Conservation (phyloP, 1,284 basidiomycete genomes). For the Ustanciosporium gigantosporum region DNA sequence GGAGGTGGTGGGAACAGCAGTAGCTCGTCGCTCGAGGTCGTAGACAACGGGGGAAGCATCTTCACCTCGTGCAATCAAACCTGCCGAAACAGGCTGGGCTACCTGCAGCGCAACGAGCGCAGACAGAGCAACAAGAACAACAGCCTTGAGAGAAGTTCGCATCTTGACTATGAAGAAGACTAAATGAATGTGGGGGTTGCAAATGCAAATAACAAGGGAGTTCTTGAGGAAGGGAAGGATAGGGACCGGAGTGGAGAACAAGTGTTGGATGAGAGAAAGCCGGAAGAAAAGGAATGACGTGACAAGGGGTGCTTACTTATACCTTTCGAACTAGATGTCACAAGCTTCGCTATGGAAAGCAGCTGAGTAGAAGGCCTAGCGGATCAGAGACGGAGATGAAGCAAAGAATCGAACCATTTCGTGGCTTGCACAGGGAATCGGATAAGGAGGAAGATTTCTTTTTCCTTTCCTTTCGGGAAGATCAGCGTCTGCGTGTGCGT, state of each 20-base stretch:
- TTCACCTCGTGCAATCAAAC: conserved; percentile 33
- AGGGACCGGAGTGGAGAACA: conserved; percentile 15
- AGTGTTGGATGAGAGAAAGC: conserved; percentile 9
- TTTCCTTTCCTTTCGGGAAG: too few species aligned
- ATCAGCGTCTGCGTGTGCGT: too few species aligned
- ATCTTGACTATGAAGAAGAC: conserved; percentile 27
- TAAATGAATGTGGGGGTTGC: conserved; percentile 11
- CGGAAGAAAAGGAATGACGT: neutral
- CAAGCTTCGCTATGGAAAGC: too few species aligned
- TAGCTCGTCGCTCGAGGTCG: conserved; percentile 20
- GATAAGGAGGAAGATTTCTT: too few species aligned
- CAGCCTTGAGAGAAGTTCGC: conserved; percentile 28
- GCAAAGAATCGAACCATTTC: too few species aligned
- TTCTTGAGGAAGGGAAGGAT: neutral
- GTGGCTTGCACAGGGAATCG: too few species aligned
- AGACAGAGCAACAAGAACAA: conserved; percentile 19
- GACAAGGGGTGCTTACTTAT: conserved; percentile 6
- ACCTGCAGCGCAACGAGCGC: conserved; percentile 31
- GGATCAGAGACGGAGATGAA: too few species aligned
- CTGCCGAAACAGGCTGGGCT: conserved; percentile 28
- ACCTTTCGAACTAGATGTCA: too few species aligned
- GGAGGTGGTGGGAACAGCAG: conserved; percentile 8
- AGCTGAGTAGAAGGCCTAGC: too few species aligned
- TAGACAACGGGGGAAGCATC: conserved; percentile 24
- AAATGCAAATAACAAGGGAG: conserved; percentile 1